phyloP scores from a whole-genome alignment of 345 rosid genomes.

The Rubroshorea leprosula region DNA sequence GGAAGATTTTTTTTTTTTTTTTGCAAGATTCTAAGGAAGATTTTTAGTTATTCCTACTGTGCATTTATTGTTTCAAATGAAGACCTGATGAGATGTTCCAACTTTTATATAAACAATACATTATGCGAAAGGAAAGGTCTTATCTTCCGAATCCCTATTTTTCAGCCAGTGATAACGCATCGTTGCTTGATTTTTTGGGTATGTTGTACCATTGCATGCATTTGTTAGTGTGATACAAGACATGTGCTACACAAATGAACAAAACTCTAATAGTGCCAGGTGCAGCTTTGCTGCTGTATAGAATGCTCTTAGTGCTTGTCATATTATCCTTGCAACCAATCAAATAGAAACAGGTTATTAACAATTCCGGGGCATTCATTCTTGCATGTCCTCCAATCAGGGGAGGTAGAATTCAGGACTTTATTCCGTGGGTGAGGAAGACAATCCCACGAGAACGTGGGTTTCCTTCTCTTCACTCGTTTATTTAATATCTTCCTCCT shows the following conservation, averaged over 20 bases:
- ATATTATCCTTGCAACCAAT: not conserved
- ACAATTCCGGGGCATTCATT: not conserved
- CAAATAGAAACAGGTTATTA: not conserved
- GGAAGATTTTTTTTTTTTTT: no score
- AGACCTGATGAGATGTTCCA: not conserved
- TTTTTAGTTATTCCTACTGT: no score
- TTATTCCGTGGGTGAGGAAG: slow-evolving; percentile 14
- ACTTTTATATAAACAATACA: not conserved
- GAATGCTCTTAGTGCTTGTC: not conserved
- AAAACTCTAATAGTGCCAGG: no score
- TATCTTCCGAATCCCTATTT: not conserved
- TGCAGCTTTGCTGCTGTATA: not conserved
- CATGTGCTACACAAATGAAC: no score
- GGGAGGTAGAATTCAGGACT: not conserved
- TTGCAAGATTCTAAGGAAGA: no score
- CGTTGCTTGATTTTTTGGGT: not conserved
- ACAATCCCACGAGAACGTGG: slow-evolving; percentile 21
- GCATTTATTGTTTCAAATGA: not conserved
- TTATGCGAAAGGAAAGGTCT: not conserved
- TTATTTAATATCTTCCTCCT: not conserved
- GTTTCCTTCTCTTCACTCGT: slow-evolving; percentile 1
- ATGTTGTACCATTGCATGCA: not conserved
- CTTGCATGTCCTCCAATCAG: not conserved
- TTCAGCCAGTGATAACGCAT: not conserved
- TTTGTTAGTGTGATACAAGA: not conserved